Evolutionary conservation across 306 rosid genomes (phyloP).

Genomic region (Prunus kanzakura): DNA sequence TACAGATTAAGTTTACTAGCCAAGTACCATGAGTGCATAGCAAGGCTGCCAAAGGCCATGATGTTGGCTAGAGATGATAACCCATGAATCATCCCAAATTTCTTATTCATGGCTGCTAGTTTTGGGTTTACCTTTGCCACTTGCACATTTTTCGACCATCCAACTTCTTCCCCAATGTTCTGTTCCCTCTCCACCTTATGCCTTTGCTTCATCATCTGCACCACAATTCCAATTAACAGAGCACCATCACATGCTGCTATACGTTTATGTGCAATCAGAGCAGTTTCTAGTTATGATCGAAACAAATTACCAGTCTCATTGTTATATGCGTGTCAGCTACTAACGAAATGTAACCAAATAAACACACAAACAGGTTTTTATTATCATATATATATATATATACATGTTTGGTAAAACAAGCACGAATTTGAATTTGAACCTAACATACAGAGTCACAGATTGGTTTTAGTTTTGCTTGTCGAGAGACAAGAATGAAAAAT

Average conservation of each 20-base stretch:
- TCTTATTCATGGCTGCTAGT: conserved; percentile 95
- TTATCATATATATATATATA: not conserved
- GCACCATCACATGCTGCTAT: not conserved
- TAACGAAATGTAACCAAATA: not conserved
- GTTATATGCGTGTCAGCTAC: not conserved
- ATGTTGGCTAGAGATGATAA: conserved; percentile 94
- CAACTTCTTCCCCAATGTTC: conserved; percentile 82
- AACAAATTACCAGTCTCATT: not conserved
- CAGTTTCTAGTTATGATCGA: not conserved
- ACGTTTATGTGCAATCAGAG: not conserved
- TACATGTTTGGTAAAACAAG: not conserved
- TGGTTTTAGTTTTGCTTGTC: not conserved
- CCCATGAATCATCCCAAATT: conserved; percentile 98
- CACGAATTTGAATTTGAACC: not conserved
- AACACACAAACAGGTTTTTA: not conserved
- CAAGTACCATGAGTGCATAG: conserved; percentile 96
- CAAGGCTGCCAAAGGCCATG: conserved; percentile 89
- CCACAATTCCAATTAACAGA: conserved; percentile 20
- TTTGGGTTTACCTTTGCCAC: conserved; percentile 85
- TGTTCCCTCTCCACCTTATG: conserved; percentile 92
- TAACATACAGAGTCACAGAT: too few relatives aligned
- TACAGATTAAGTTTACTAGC: conserved; percentile 81
- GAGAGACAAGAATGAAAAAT: too few relatives aligned
- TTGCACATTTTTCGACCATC: conserved; percentile 89
- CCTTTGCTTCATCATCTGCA: conserved; percentile 94